Evolutionary conservation across 768 basidiomycete genomes (phyloP).

Genomic region (Kwoniella pini): DNA sequence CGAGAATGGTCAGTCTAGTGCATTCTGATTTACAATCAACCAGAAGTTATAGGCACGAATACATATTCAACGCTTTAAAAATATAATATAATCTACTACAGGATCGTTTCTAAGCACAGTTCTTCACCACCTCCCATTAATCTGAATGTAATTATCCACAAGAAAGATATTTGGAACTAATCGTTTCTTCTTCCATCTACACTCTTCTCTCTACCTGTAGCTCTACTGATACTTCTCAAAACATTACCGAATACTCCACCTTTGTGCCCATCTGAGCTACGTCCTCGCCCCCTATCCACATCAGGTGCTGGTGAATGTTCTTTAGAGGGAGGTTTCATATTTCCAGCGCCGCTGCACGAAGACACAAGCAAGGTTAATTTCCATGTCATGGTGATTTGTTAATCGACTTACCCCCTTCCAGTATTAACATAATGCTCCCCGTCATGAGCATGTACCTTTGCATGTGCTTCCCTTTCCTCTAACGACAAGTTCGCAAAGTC

Average conservation of each 20-base stretch:
- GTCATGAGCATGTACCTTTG: slow-evolving; percentile 39
- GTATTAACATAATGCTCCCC: slow-evolving; percentile 23
- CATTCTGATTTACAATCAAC: too few species aligned
- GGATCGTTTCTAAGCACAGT: too few species aligned
- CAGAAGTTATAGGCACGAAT: too few species aligned
- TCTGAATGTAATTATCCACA: too few species aligned
- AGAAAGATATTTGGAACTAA: background rate
- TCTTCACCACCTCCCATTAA: too few species aligned
- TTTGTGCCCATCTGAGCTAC: slow-evolving; percentile 28
- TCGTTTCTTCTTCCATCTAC: slow-evolving; percentile 9
- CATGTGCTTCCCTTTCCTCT: slow-evolving; percentile 48
- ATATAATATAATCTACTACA: too few species aligned
- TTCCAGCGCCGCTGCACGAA: slow-evolving; percentile 40
- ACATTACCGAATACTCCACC: slow-evolving; percentile 48
- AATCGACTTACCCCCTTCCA: slow-evolving; percentile 46
- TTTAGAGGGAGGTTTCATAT: slow-evolving; percentile 20
- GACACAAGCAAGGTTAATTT: background rate
- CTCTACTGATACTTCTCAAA: slow-evolving; percentile 43
- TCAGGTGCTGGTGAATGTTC: slow-evolving; percentile 21
- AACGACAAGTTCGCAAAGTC: slow-evolving; percentile 36
- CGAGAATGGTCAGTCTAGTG: too few species aligned
- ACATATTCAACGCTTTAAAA: slow-evolving; percentile 2
- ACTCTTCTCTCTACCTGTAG: slow-evolving; percentile 29
- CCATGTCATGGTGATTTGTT: background rate
- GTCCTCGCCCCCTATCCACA: slow-evolving; percentile 37